Base-by-base conservation (phyloP, 306 rosid species). In the Ormosia emarginata region DNA sequence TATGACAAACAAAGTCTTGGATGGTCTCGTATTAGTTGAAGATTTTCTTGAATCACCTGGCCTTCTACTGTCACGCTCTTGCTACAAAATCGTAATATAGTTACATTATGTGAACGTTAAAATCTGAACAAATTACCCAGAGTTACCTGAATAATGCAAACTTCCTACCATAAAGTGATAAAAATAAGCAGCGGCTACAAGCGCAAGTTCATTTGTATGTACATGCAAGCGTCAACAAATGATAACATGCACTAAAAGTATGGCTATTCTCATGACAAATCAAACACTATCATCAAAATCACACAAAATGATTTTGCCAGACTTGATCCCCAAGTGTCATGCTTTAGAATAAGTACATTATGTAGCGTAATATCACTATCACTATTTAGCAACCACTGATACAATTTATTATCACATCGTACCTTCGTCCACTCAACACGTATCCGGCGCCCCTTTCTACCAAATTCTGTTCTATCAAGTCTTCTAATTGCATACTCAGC, bases 401-500 rank as follows among this genome's bases (percentile, higher is more conserved):
- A 61, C 36, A 81, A 29, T 50, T 57, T 74, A 17, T 53, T 11
- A 65, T n/a, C n/a, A 49, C 30, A 40, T 29, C 40, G 32, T 87
- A 93, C 97, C 89, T 91, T 93, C 33, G 95, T 88, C 97, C 97
- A 91, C 84, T 93, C 97, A 13, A 93, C 94, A 61, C 94, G 97
- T 82, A 93, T 88, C 33, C 87, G 89, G 30, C 97, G 92, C 30
- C 91, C 95, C 67, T 91, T 93, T 88, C 95, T 86, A 70, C 97
- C 97, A 89, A 93, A 93, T 83, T 91, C 95, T 34, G 94, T 91
- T 78, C 95, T 86, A 83, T 93, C 97, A 79, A 93, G 95, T 76
- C 95, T 85, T 84, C 97, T 88, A 49, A 93, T 93, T 62, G 97
- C 97, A 82, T 93, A 89, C 84, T 93, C 97, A 79, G 97, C 94